Evolutionary conservation across 208 protist genomes (phyloP).

Genomic region (Trypanosomatidae sp.): DNA sequence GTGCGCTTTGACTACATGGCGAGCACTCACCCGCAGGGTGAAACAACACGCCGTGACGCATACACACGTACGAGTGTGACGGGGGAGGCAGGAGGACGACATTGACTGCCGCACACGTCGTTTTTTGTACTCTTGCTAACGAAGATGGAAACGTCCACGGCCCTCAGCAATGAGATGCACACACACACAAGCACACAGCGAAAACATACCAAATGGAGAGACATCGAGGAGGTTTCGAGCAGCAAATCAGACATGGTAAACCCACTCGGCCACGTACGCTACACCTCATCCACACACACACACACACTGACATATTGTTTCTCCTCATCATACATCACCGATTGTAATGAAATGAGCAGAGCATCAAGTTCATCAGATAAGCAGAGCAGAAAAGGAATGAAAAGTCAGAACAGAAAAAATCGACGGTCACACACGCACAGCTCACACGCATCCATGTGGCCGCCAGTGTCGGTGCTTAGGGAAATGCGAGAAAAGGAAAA

Average conservation of each 20-base stretch:
- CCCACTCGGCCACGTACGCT: not conserved
- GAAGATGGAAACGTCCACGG: constrained; percentile 9
- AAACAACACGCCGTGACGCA: not conserved
- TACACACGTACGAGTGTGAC: not conserved
- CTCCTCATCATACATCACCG: not conserved
- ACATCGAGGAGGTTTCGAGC: not conserved
- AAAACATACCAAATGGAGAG: not conserved
- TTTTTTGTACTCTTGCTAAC: not conserved
- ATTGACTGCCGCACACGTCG: not conserved
- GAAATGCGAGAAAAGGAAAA: not conserved
- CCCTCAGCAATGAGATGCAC: not conserved
- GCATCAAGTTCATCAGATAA: not conserved
- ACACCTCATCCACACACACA: not conserved
- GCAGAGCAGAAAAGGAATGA: not conserved
- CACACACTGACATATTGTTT: constrained; percentile 2
- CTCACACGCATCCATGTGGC: not conserved
- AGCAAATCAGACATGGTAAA: not conserved
- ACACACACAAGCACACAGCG: not conserved
- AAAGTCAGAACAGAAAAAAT: not conserved
- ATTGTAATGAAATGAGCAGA: not conserved
- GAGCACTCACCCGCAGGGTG: not conserved
- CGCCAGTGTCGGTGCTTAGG: not conserved
- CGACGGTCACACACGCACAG: not conserved
- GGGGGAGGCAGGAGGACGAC: not conserved
- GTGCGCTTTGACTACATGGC: not conserved